Percentiles rank a stretch among this genome's conserved stretches.
phyloP scores from a whole-genome alignment of 306 rosid species.

The Ammopiptanthus mongolicus region DNA sequence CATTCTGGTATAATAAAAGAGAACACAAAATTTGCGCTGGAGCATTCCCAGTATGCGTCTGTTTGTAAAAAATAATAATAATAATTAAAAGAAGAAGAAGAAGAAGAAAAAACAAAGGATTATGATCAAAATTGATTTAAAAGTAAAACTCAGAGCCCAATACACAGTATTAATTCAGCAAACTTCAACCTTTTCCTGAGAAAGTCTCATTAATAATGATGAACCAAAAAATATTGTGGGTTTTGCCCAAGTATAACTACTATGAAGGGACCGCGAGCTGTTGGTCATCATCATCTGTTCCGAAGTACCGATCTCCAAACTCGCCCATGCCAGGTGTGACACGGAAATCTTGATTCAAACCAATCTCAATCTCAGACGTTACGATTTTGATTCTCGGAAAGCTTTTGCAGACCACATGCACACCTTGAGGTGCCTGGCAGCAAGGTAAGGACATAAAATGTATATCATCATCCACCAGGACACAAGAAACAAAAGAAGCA shows the following conservation, averaged over 20 bases:
- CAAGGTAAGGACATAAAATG: background rate
- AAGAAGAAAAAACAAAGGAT: background rate
- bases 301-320: slow-evolving; percentile 96
- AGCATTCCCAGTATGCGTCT: background rate
- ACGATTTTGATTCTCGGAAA: slow-evolving; percentile 91
- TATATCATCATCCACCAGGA: background rate
- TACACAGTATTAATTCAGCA: slow-evolving; percentile 22
- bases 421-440: slow-evolving; percentile 93
- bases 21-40: slow-evolving; percentile 21
- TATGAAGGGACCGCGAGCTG: slow-evolving; percentile 36
- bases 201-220: slow-evolving; percentile 18
- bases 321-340: slow-evolving; percentile 99
- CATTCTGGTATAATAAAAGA: background rate
- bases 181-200: slow-evolving; percentile 17
- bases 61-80: slow-evolving; percentile 1
- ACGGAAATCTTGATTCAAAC: slow-evolving; percentile 80
- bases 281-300: slow-evolving; percentile 87
- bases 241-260: slow-evolving; percentile 29
- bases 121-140: slow-evolving; percentile 37
- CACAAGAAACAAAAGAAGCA: slow-evolving; percentile 1
- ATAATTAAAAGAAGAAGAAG: too few relatives aligned
- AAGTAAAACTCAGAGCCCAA: slow-evolving; percentile 20
- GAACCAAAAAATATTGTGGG: slow-evolving; percentile 16
- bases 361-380: slow-evolving; percentile 89
- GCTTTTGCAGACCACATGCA: slow-evolving; percentile 83